A percentile compares a stretch with the other conserved stretches of the same genome.
Evolutionary conservation across 441 rosid genomes (phyloP).

Genomic region (Francoa sonchifolia): DNA sequence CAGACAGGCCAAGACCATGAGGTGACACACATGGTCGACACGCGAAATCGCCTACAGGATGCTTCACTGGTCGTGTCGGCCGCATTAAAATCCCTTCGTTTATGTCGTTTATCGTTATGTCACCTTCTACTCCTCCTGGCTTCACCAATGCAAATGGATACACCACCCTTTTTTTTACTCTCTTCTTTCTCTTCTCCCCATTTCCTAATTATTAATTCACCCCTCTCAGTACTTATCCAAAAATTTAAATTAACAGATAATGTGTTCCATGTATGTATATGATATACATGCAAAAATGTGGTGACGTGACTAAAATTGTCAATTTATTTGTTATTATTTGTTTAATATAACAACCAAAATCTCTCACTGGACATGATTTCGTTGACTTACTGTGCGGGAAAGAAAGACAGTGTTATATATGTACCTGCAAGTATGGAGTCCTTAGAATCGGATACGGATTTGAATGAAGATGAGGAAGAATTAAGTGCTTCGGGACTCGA

Average conservation of each 20-base stretch:
- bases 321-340: no score
- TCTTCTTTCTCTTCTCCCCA: conserved; percentile 29
- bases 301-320: no score
- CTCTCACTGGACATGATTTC: no score
- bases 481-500: conserved; percentile 24
- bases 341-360: no score
- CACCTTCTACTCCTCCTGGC: conserved; percentile 81
- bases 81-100: conserved; percentile 71
- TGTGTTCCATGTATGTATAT: no score
- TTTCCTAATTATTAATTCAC: no score
- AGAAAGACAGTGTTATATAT: background rate
- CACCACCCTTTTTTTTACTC: conserved; percentile 39
- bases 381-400: no score
- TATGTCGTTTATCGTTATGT: conserved; percentile 65
- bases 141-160: conserved; percentile 92
- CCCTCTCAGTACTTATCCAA: no score
- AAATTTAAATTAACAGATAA: no score
- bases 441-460: conserved; percentile 14
- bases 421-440: conserved; percentile 19
- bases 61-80: conserved; percentile 73
- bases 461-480: conserved; percentile 27
- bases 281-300: no score
- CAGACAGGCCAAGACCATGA: conserved; percentile 68
- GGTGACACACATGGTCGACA: conserved; percentile 55
- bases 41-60: conserved; percentile 86